Base-by-base conservation (phyloP, 352 stramenopile species). In the Phytophthora quininea region DNA sequence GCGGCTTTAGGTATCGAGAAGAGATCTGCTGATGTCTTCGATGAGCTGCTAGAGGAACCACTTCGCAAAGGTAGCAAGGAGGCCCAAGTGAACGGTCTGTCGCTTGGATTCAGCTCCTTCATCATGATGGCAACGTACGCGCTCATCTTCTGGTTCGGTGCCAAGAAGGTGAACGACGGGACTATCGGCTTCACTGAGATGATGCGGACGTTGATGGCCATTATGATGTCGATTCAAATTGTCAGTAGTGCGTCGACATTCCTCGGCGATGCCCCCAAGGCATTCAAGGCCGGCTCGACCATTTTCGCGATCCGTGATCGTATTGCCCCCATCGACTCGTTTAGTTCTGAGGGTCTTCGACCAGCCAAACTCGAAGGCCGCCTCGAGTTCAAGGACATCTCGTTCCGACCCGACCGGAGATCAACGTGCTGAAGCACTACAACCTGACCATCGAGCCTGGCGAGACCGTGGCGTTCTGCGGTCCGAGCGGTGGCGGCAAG, bases 341-440 rank as follows among this genome's bases (percentile, higher is more conserved):
- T 82, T 40, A 70, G 63, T 4, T 38, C 67, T 10, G 62, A 62
- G 7, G 76, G 78, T 0, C 7, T 52, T 24, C 49, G 35, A 6
- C 71, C 61, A 2, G 49, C 42, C 9, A 65, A 51, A 3, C 45
- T 84, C 3, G 61, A 74, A 19, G 78, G 78, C 4, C 45, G 58
- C 3, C 47, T 96, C 12, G 64, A 80, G 30, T 95, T 94, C 65
- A 62, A 70, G 55, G 57, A 92, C 52, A 81, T 96, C 43, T 76
- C 67, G 14, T 96, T 96, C 67, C 71, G 9, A 84, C 69, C 0
- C 80, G 88, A 8, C 81, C 76, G 2, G 50, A 90, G 2, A 71
- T 84, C 15, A 74, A 68, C 10, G 84, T 98, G 37, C 84, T 98
- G 11, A 80, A 86, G n/a, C 64, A 82, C 54, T 85, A 98, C 60